Percentiles rank a stretch among this genome's conserved stretches.
phyloP scores from a whole-genome alignment of 768 basidiomycete species.

The Auricularia auricula-judae region DNA sequence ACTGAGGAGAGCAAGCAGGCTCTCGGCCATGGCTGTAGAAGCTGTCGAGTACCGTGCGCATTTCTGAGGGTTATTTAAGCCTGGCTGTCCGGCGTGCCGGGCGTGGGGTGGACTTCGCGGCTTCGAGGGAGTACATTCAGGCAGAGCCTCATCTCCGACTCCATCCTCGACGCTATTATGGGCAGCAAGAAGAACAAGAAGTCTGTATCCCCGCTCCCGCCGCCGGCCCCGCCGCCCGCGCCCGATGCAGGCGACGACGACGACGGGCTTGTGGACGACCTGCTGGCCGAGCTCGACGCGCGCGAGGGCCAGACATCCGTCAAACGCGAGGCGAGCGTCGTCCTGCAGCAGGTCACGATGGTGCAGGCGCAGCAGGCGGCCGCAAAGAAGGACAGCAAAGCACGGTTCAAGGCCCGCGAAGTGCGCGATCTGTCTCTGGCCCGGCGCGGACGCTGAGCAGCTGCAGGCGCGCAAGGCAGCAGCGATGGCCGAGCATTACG shows the following conservation, averaged over 20 bases:
- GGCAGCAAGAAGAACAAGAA: conserved; percentile 47
- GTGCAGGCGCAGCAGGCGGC: conserved; percentile 26
- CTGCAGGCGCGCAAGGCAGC: conserved; percentile 63
- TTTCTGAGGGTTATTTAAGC: too few species aligned
- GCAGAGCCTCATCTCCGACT: not conserved
- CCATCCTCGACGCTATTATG: not conserved
- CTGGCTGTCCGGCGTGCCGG: too few species aligned
- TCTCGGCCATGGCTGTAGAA: not conserved
- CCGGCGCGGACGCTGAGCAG: not conserved
- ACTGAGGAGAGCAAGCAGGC: not conserved
- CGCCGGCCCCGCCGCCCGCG: conserved; percentile 15
- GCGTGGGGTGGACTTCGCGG: too few species aligned
- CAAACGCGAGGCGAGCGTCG: conserved; percentile 36
- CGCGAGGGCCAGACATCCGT: conserved; percentile 32
- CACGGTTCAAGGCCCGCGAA: conserved; percentile 61
- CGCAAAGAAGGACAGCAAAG: conserved; percentile 46
- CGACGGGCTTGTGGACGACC: conserved; percentile 59
- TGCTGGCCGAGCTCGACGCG: conserved; percentile 66
- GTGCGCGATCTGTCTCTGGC: conserved; percentile 23
- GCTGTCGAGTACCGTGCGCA: too few species aligned
- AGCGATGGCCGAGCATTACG: conserved; percentile 40
- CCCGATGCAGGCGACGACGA: conserved; percentile 26
- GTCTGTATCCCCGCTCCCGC: conserved; percentile 17
- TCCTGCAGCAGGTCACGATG: conserved; percentile 30
- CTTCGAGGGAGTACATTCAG: too few species aligned